Conservation (phyloP, 805 yeast genomes). For the Candida rishiriensis region DNA sequence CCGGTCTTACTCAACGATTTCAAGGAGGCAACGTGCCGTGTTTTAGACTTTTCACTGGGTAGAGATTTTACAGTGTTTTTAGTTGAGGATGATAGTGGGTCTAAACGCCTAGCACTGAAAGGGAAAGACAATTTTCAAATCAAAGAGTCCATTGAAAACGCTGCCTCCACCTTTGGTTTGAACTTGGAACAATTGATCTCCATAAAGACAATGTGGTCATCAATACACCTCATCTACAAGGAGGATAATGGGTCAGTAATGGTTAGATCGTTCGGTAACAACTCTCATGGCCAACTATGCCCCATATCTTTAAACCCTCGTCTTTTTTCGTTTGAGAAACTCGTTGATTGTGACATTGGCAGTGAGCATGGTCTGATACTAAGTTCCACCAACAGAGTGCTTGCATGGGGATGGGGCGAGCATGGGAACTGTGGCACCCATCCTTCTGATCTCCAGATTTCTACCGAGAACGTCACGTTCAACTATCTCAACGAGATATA, state of each 20-base stretch:
- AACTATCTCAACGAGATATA: slow-evolving; percentile 34
- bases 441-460: slow-evolving; percentile 1
- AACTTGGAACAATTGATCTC: slow-evolving; percentile 8
- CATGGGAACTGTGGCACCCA: slow-evolving; percentile 87
- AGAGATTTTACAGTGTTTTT: slow-evolving; percentile 50
- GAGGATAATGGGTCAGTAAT: slow-evolving; percentile 1
- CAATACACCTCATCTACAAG: slow-evolving; percentile 47
- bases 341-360: slow-evolving; percentile 47
- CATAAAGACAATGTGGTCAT: slow-evolving; percentile 71
- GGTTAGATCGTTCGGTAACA: slow-evolving; percentile 62
- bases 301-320: background rate
- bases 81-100: slow-evolving; percentile 15
- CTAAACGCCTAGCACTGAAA: slow-evolving; percentile 9
- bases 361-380: slow-evolving; percentile 79
- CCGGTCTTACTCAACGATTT: slow-evolving; percentile 15
- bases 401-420: slow-evolving; percentile 98
- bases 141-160: background rate
- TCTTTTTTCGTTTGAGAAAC: slow-evolving; percentile 19
- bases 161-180: background rate
- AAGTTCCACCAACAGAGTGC: slow-evolving; percentile 33
- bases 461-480: slow-evolving; percentile 31
- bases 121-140: slow-evolving; percentile 34
- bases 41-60: slow-evolving; percentile 37
- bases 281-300: slow-evolving; percentile 63
- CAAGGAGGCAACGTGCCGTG: background rate